These are phyloP conservation scores for Trichophyton simii DNA, from an alignment of 2,329 filamentous ascomycete species.

Conservation along the genomic window DNA sequence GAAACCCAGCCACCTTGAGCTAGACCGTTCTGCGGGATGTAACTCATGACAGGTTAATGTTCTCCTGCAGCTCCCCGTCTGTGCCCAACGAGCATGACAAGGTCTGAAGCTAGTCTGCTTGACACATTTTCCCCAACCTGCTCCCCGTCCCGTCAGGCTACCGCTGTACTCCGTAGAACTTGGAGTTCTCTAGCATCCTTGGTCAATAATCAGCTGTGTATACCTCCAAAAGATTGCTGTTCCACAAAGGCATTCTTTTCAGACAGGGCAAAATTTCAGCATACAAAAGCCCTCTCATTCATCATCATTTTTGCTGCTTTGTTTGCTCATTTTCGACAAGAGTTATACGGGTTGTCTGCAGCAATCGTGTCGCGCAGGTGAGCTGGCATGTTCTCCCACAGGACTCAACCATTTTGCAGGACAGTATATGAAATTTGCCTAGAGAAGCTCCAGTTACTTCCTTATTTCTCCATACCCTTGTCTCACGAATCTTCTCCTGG, in stretches of 20 bases:
- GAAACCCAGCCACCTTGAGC: conserved; percentile 8
- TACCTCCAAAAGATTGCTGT: conserved; percentile 20
- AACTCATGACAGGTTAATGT: conserved; percentile 11
- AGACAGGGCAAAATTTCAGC: conserved; percentile 14
- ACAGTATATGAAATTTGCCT: conserved; percentile 9
- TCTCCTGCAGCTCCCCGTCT: conserved; percentile 14
- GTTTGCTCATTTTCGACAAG: conserved; percentile 16
- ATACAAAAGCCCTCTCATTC: conserved; percentile 6
- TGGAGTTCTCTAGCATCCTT: conserved; percentile 17
- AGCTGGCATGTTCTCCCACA: conserved; percentile 15
- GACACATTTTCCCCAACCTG: conserved; percentile 14
- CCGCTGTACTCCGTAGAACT: conserved; percentile 17
- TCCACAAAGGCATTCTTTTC: conserved; percentile 21
- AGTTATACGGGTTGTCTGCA: conserved; percentile 19
- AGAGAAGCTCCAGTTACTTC: conserved; percentile 9
- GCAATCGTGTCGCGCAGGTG: conserved; percentile 18
- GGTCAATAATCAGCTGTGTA: conserved; percentile 20
- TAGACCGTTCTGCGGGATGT: conserved; percentile 10
- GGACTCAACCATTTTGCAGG: conserved; percentile 8
- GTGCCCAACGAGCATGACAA: conserved; percentile 11
- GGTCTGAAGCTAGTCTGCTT: conserved; percentile 12
- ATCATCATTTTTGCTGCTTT: conserved; percentile 11
- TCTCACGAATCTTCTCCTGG: conserved; percentile 15
- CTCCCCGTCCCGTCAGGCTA: conserved; percentile 13
- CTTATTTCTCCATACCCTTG: conserved; percentile 14